Evolutionary conservation across 768 basidiomycete species (phyloP).

Genomic region (Tylopilus felleus): DNA sequence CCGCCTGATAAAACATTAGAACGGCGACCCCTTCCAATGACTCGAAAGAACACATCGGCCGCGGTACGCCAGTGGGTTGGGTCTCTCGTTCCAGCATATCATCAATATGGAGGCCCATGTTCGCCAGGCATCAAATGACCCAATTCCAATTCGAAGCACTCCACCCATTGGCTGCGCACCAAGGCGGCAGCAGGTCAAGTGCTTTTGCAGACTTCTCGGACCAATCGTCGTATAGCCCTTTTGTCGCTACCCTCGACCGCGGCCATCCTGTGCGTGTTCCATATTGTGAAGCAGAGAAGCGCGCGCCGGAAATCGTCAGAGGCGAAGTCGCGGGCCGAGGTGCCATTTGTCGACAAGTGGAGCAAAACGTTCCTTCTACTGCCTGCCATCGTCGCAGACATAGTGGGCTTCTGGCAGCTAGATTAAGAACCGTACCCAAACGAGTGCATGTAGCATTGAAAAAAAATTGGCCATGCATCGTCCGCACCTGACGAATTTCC

Average conservation of each 20-base stretch:
- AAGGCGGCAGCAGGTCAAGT: conserved; percentile 10
- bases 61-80: conserved; percentile 21
- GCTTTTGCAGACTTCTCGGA: conserved; percentile 9
- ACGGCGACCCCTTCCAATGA: conserved; percentile 14
- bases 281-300: conserved; percentile 20
- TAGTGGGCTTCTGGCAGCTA: background rate
- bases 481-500: conserved; percentile 19
- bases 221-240: conserved; percentile 17
- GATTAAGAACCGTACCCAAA: background rate
- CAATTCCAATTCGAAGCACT: conserved; percentile 32
- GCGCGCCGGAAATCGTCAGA: conserved; percentile 17
- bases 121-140: conserved; percentile 21
- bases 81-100: conserved; percentile 6
- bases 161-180: conserved; percentile 14
- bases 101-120: conserved; percentile 13
- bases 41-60: conserved; percentile 15
- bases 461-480: conserved; percentile 14
- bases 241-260: conserved; percentile 27
- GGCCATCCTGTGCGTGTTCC: conserved; percentile 30
- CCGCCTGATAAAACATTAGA: conserved; percentile 11
- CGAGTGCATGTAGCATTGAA: too few species aligned
- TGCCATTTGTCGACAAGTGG: conserved; percentile 20
- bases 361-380: conserved; percentile 9
- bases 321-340: conserved; percentile 9
- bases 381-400: too few species aligned